These are phyloP conservation scores for Zoysia pacifica DNA, from an alignment of 176 grass and related monocot genomes.

Conservation along the genomic window DNA sequence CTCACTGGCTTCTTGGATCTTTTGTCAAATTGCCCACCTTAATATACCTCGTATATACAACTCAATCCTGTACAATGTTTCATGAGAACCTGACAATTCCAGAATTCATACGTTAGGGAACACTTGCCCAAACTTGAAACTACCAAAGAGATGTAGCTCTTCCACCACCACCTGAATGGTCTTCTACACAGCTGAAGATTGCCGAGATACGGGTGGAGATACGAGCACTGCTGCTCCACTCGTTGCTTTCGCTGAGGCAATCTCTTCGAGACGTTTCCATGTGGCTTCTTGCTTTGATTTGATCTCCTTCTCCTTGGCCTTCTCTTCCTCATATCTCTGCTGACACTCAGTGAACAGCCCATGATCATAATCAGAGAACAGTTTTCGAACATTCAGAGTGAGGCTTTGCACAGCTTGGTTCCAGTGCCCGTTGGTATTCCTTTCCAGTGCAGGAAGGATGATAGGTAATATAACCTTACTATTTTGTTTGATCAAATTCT, in stretches of 20 bases:
- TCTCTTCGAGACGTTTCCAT: slow-evolving; percentile 78
- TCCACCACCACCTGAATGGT: slow-evolving; percentile 44
- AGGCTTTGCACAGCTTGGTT: slow-evolving; percentile 87
- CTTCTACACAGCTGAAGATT: slow-evolving; percentile 48
- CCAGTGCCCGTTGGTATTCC: slow-evolving; percentile 65
- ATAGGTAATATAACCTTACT: slow-evolving; percentile 73
- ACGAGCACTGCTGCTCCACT: slow-evolving; percentile 67
- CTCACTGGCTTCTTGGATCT: slow-evolving; percentile 47
- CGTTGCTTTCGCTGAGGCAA: slow-evolving; percentile 62
- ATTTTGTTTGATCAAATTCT: slow-evolving; percentile 67
- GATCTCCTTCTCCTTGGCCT: slow-evolving; percentile 54
- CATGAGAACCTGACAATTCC: slow-evolving; percentile 33
- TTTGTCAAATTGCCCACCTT: slow-evolving; percentile 48
- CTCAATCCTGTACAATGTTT: slow-evolving; percentile 62
- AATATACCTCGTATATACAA: slow-evolving; percentile 71
- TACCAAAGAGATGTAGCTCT: not conserved
- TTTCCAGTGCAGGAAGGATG: slow-evolving; percentile 77
- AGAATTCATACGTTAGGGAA: slow-evolving; percentile 31
- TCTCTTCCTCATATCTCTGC: slow-evolving; percentile 62
- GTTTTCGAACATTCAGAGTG: slow-evolving; percentile 70
- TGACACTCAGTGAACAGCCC: slow-evolving; percentile 56
- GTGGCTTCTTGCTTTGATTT: slow-evolving; percentile 59
- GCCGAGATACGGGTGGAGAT: slow-evolving; percentile 36
- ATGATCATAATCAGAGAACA: slow-evolving; percentile 70
- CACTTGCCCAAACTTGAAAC: not conserved